A percentile compares a stretch with the other conserved stretches of the same genome.
Conservation (phyloP, 1,284 basidiomycete genomes). For the Microbotryum silenes-acaulis region DNA sequence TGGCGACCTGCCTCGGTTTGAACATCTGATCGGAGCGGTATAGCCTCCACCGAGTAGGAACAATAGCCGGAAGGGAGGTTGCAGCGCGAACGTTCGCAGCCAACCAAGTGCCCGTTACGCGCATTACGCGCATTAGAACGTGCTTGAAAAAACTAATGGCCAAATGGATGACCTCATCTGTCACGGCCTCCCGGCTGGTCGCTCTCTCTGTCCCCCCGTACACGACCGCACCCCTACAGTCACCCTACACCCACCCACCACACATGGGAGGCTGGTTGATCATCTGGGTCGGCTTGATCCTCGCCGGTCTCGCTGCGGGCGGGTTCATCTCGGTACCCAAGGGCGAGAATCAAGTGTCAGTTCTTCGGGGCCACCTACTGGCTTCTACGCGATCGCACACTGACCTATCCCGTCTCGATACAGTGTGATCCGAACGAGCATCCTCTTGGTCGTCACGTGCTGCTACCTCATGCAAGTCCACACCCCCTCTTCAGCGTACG, state of each 20-base stretch:
- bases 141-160: too few relatives aligned
- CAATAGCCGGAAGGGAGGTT: too few relatives aligned
- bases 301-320: constrained; percentile 53
- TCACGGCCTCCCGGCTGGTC: too few relatives aligned
- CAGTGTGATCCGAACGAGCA: constrained; percentile 70
- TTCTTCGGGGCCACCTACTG: constrained; percentile 36
- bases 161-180: too few relatives aligned
- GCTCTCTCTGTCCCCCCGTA: too few relatives aligned
- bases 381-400: background rate
- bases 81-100: too few relatives aligned
- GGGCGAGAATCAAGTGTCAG: constrained; percentile 79
- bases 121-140: too few relatives aligned
- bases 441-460: constrained; percentile 65
- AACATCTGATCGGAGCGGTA: background rate
- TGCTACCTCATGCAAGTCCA: constrained; percentile 68
- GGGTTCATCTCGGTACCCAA: constrained; percentile 68
- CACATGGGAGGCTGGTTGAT: constrained; percentile 36
- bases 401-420: constrained; percentile 6
- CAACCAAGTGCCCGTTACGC: too few relatives aligned
- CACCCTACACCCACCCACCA: background rate
- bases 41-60: too few relatives aligned
- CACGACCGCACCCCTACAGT: too few relatives aligned
- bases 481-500: background rate
- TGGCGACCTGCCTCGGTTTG: background rate
- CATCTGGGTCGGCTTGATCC: constrained; percentile 36